These are phyloP conservation scores for Alternaria novae-zelandiae DNA, from an alignment of 2,329 filamentous ascomycete species.

Conservation along the genomic window DNA sequence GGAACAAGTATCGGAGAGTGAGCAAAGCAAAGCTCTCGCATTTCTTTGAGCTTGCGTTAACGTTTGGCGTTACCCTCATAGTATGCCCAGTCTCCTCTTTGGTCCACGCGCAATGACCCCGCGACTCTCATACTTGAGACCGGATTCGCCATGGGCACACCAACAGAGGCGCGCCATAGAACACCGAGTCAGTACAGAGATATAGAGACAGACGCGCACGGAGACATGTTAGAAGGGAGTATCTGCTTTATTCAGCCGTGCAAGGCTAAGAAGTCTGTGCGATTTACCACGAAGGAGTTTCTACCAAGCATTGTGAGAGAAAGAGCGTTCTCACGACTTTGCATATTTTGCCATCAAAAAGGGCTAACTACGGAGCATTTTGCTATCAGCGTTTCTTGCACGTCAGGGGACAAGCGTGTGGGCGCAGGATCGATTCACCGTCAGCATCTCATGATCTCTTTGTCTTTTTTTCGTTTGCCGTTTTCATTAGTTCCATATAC, in stretches of 20 bases:
- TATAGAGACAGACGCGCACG: neutral
- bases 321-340: neutral
- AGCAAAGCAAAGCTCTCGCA: slow-evolving; percentile 20
- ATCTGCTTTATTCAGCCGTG: neutral
- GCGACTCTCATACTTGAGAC: neutral
- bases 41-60: slow-evolving; percentile 21
- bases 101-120: slow-evolving; percentile 14
- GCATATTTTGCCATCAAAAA: neutral
- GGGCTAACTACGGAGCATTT: neutral
- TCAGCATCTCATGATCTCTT: neutral
- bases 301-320: neutral
- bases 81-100: slow-evolving; percentile 31
- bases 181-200: neutral
- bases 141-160: neutral
- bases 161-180: neutral
- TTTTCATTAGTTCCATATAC: neutral
- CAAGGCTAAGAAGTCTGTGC: neutral
- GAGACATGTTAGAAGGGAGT: neutral
- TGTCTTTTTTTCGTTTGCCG: neutral
- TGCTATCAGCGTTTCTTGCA: neutral
- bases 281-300: neutral
- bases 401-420: neutral
- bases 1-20: slow-evolving; percentile 44
- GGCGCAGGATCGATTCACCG: slow-evolving; percentile 1
- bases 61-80: slow-evolving; percentile 32